phyloP scores from a whole-genome alignment of 2,329 filamentous ascomycete genomes.

The Penicillium rolfsii region DNA sequence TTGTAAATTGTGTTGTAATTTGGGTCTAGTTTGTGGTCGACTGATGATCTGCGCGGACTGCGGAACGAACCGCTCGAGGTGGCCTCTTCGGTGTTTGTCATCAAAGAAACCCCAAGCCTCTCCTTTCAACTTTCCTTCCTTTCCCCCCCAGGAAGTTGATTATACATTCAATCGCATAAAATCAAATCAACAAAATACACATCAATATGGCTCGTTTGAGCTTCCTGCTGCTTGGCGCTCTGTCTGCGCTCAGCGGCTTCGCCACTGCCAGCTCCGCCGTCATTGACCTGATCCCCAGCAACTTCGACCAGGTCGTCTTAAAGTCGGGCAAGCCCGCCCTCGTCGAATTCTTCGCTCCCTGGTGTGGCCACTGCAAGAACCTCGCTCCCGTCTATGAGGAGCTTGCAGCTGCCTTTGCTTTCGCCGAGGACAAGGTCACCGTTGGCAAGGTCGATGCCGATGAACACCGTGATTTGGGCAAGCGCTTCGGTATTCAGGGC shows the following conservation, averaged over 20 bases:
- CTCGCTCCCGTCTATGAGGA: constrained; percentile 95
- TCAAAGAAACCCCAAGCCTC: constrained; percentile 13
- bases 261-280: constrained; percentile 76
- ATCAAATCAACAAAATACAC: constrained; percentile 8
- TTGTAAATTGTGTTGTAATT: neutral
- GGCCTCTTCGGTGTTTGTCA: constrained; percentile 40
- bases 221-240: constrained; percentile 51
- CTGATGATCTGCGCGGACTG: constrained; percentile 23
- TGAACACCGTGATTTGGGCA: constrained; percentile 79
- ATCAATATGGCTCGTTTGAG: constrained; percentile 51
- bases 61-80: constrained; percentile 33
- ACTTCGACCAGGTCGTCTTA: constrained; percentile 89
- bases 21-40: neutral
- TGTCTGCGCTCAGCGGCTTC: constrained; percentile 55
- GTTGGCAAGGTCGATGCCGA: constrained; percentile 98
- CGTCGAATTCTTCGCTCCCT: constrained; percentile 97
- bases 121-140: constrained; percentile 5
- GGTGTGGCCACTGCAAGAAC: constrained; percentile 99
- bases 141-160: constrained; percentile 8
- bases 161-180: constrained; percentile 3
- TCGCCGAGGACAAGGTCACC: constrained; percentile 73
- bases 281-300: constrained; percentile 82
- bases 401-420: constrained; percentile 73
- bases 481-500: constrained; percentile 84
- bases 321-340: constrained; percentile 93